These are phyloP conservation scores for Massarina eburnea DNA, from an alignment of 2,329 filamentous ascomycete genomes.

Conservation along the genomic window DNA sequence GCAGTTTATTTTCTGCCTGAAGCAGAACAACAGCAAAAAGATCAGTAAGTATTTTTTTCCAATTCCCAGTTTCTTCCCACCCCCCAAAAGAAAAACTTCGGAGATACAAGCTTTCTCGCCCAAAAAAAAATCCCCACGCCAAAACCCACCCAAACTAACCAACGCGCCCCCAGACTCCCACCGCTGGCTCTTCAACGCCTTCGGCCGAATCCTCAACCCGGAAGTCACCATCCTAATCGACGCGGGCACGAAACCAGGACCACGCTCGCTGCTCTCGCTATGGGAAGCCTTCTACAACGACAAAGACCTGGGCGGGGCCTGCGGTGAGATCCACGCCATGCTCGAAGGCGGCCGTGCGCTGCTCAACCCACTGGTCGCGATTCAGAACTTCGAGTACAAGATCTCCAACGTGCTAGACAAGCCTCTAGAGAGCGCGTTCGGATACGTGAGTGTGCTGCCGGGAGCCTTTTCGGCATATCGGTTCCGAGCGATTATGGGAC, in stretches of 20 bases:
- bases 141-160: too few relatives aligned
- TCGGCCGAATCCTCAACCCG: constrained; percentile 94
- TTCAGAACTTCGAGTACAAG: constrained; percentile 99
- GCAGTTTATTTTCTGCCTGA: constrained; percentile 99
- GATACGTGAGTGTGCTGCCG: constrained; percentile 95
- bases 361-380: constrained; percentile 89
- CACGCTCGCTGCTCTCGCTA: constrained; percentile 84
- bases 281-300: constrained; percentile 99
- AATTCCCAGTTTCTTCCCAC: too few relatives aligned
- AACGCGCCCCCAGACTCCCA: too few relatives aligned
- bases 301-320: constrained; percentile 96
- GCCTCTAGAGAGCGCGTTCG: constrained; percentile 93
- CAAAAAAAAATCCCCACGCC: constrained; percentile 74
- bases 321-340: constrained; percentile 99
- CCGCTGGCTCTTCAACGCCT: constrained; percentile 97
- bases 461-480: constrained; percentile 98
- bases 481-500: constrained; percentile 77
- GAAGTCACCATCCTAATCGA: constrained; percentile 96
- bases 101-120: constrained; percentile 9
- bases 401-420: constrained; percentile 99
- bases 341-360: constrained; percentile 85
- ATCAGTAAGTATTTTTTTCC: too few relatives aligned
- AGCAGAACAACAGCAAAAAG: constrained; percentile 99
- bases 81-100: constrained; percentile 71
- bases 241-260: constrained; percentile 93